Base-by-base conservation (phyloP, 1,139 yeast genomes). In the Saccharomyces hybrid region DNA sequence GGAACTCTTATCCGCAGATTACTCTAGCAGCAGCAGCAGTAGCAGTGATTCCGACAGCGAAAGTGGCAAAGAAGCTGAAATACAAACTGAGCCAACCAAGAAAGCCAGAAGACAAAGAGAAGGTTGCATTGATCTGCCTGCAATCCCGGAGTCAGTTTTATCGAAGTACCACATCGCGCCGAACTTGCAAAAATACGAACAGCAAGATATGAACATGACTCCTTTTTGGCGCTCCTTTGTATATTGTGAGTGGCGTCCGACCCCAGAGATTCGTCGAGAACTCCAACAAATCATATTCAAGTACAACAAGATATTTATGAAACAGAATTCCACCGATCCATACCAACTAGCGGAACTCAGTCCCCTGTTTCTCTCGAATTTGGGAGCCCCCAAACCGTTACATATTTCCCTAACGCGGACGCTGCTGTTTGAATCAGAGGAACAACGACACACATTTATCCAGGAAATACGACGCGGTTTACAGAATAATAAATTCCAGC, bases 301-400 rank as follows among this genome's bases (percentile, higher is more conserved):
- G 5, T 51, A 57, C 26, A 59, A 56, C 41, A 42, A 38, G 11
- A 46, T 38, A 26, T 55, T 55, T 28, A 46, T 8, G 23, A 8
- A 34, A 14, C 5, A 34, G 5, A 29, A 51, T 20, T 47, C 44
- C 20, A 46, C 51, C 46, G 25, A 49, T 16, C 20, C 53, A 23
- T 16, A 51, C 41, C 47, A 50, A 28, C 47, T 48, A 14, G 28
- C 51, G 13, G 47, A 47, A 3, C 60, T 62, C 28, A 56, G 57
- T 42, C 65, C 66, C 3, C 52, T 61, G 47, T 60, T 56, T 46
- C 20, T 55, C 16, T 61, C 63, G 32, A 48, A 62, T 16, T 48
- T 63, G 34, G 61, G 63, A 4, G 57, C 65, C 3, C 61, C 61
- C 9, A 47, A 53, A 41, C 61, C 65, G 14, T 51, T 63, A 41